Evolutionary conservation across 257 asterid genomes (phyloP).

Genomic region (Gardenia jasminoides): DNA sequence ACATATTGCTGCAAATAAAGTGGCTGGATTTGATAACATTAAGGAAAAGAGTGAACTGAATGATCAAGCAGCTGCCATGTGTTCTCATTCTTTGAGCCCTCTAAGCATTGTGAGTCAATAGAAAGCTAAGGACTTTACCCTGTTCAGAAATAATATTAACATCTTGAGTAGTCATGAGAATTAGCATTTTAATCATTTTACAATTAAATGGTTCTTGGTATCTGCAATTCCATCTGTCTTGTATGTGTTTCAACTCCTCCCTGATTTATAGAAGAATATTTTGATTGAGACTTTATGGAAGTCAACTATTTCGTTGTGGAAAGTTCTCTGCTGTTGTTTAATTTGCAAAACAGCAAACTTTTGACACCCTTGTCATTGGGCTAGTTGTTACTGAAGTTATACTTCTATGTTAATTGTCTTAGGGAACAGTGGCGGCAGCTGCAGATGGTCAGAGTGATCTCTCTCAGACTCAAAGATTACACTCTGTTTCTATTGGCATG

Average conservation of each 20-base stretch:
- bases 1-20: conserved; percentile 42
- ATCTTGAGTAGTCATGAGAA: background rate
- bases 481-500: conserved; percentile 64
- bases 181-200: too few species aligned
- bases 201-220: background rate
- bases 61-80: conserved; percentile 12
- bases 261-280: background rate
- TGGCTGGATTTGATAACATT: conserved; percentile 51
- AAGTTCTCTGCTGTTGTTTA: background rate
- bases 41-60: conserved; percentile 12
- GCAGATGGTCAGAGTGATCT: conserved; percentile 14
- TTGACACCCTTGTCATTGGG: background rate
- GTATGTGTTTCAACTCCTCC: background rate
- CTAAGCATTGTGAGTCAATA: conserved; percentile 28
- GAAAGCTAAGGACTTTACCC: background rate
- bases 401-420: conserved; percentile 2
- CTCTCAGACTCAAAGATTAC: conserved; percentile 16
- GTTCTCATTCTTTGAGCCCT: conserved; percentile 12
- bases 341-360: background rate
- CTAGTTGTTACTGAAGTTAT: background rate
- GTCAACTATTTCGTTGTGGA: background rate
- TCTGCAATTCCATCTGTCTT: background rate
- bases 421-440: conserved; percentile 40
- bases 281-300: background rate
- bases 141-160: background rate